These are phyloP conservation scores for Clonostachys solani DNA, from an alignment of 2,329 filamentous ascomycete genomes.

Conservation along the genomic window DNA sequence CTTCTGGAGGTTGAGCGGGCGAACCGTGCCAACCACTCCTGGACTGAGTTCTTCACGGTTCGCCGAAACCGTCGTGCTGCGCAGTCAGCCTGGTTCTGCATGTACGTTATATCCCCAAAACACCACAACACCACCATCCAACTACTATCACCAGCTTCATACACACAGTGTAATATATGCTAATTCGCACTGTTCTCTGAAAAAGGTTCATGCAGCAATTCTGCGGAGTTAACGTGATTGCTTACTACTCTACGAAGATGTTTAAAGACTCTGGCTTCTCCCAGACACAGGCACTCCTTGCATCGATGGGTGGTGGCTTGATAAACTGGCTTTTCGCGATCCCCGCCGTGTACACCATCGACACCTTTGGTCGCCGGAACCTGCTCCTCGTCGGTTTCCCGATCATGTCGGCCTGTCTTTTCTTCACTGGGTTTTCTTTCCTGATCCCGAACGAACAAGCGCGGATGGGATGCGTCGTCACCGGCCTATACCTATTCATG, in stretches of 20 bases:
- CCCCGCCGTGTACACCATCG: conserved; percentile 54
- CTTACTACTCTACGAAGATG: conserved; percentile 48
- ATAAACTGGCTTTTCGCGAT: conserved; percentile 56
- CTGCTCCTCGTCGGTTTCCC: conserved; percentile 54
- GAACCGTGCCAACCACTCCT: conserved; percentile 17
- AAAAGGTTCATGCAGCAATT: conserved; percentile 27
- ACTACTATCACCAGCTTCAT: too few relatives aligned
- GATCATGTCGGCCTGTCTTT: conserved; percentile 49
- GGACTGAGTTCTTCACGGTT: conserved; percentile 29
- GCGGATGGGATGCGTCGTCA: conserved; percentile 24
- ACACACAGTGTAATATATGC: too few relatives aligned
- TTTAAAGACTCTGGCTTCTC: conserved; percentile 31
- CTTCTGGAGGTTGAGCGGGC: conserved; percentile 21
- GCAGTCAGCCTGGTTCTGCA: conserved; percentile 27
- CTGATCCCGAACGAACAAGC: conserved; percentile 22
- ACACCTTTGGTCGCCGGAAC: conserved; percentile 52
- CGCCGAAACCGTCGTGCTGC: conserved; percentile 28
- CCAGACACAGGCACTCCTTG: conserved; percentile 39
- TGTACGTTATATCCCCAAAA: conserved; percentile 12
- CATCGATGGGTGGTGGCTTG: conserved; percentile 51
- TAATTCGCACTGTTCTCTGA: too few relatives aligned
- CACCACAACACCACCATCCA: too few relatives aligned
- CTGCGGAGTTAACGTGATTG: conserved; percentile 47
- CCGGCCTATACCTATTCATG: conserved; percentile 33
- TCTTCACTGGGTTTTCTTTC: conserved; percentile 48